Evolutionary conservation across 2,329 filamentous ascomycete species (phyloP).

Genomic region (Pseudopithomyces maydicus): DNA sequence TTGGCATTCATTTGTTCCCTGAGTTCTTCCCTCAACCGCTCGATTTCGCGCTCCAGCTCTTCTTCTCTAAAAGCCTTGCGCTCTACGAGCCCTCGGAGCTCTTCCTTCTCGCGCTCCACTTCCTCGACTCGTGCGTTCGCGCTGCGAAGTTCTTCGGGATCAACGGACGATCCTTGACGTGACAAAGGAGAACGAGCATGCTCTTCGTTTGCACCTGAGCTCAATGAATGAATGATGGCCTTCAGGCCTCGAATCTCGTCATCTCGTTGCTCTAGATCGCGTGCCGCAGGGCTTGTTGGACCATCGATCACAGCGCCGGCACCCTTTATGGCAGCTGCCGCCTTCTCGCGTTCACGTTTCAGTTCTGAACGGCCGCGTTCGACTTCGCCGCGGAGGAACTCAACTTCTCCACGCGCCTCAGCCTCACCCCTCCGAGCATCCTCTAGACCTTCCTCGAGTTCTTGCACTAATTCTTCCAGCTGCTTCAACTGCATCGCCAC

Average conservation of each 20-base stretch:
- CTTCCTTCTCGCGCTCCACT: constrained; percentile 79
- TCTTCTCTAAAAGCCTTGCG: constrained; percentile 76
- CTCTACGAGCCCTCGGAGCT: constrained; percentile 75
- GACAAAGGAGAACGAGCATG: constrained; percentile 38
- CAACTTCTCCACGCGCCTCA: constrained; percentile 92
- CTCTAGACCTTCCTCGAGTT: constrained; percentile 94
- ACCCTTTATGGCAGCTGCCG: constrained; percentile 64
- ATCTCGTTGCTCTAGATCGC: constrained; percentile 90
- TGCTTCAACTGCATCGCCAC: constrained; percentile 93
- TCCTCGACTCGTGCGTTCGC: constrained; percentile 68
- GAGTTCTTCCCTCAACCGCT: constrained; percentile 56
- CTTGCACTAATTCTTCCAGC: constrained; percentile 92
- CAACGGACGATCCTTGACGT: constrained; percentile 31
- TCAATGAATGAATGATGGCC: constrained; percentile 95
- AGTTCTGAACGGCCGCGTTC: constrained; percentile 89
- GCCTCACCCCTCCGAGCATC: constrained; percentile 93
- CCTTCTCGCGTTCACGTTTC: constrained; percentile 84
- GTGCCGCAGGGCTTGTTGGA: constrained; percentile 54
- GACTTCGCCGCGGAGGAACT: constrained; percentile 92
- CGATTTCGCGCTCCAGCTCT: constrained; percentile 83
- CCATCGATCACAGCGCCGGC: constrained; percentile 53
- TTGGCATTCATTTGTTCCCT: constrained; percentile 40
- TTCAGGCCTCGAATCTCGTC: constrained; percentile 97
- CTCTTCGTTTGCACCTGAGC: constrained; percentile 65
- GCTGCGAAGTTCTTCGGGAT: constrained; percentile 57